A percentile compares a stretch with the other conserved stretches of the same genome.
Evolutionary conservation across 179 eudicot species (phyloP).

Genomic region (Corrigiola litoralis): DNA sequence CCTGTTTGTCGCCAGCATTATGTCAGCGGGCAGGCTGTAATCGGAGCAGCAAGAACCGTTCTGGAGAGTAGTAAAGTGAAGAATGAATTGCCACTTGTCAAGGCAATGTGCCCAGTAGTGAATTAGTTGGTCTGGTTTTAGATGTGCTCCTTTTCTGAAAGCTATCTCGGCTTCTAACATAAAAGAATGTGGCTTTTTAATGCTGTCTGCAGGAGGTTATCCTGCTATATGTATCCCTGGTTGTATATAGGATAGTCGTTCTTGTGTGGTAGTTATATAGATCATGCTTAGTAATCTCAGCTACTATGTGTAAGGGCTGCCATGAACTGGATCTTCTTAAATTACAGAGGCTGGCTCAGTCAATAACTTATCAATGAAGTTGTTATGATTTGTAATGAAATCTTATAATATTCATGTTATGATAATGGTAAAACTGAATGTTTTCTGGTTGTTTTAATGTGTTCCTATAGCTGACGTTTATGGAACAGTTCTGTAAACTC

Average conservation of each 20-base stretch:
- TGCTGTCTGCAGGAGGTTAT: not conserved
- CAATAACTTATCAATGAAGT: too few relatives aligned
- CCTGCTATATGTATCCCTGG: not conserved
- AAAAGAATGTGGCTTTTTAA: not conserved
- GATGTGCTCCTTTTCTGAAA: not conserved
- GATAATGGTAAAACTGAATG: too few relatives aligned
- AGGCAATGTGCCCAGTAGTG: slow-evolving; percentile 23
- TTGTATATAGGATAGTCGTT: not conserved
- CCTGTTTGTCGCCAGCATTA: slow-evolving; percentile 94
- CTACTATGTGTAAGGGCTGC: not conserved
- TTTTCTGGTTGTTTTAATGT: too few relatives aligned
- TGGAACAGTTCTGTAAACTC: too few relatives aligned
- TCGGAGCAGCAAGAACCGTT: slow-evolving; percentile 43
- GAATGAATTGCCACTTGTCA: slow-evolving; percentile 17
- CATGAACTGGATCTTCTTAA: not conserved
- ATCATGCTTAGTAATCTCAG: not conserved
- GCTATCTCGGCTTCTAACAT: not conserved
- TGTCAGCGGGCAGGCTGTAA: slow-evolving; percentile 43
- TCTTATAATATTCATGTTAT: too few relatives aligned
- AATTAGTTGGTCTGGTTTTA: not conserved
- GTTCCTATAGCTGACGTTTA: too few relatives aligned
- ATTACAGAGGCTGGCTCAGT: not conserved
- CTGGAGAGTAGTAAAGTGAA: slow-evolving; percentile 30
- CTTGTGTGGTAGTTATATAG: not conserved
- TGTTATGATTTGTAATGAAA: too few relatives aligned